Conservation (phyloP, 495 filamentous ascomycete species). For the Thozetella sp. region DNA sequence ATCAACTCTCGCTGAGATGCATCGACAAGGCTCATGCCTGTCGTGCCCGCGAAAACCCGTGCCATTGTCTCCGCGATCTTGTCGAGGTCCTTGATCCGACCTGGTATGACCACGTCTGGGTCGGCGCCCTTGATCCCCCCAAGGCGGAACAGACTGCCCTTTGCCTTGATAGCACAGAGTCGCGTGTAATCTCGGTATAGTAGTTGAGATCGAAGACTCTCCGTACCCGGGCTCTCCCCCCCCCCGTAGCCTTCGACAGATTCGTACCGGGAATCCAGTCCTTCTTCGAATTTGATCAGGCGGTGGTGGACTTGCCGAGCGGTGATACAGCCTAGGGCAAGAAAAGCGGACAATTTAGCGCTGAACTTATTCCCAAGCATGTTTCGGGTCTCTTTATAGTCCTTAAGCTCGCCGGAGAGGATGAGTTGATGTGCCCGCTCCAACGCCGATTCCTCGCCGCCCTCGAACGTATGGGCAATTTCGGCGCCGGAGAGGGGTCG, state of each 20-base stretch:
- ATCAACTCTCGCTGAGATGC: slow-evolving; percentile 70
- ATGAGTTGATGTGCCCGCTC: slow-evolving; percentile 59
- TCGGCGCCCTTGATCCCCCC: slow-evolving; percentile 50
- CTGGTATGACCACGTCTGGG: slow-evolving; percentile 10
- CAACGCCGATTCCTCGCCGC: slow-evolving; percentile 60
- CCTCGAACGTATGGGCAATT: slow-evolving; percentile 65
- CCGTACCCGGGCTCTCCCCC: slow-evolving; percentile 70
- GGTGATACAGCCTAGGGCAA: slow-evolving; percentile 68
- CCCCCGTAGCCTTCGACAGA: slow-evolving; percentile 54
- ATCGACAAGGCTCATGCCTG: slow-evolving; percentile 71
- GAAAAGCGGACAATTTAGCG: slow-evolving; percentile 69
- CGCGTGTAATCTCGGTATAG: slow-evolving; percentile 79
- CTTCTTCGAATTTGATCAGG: slow-evolving; percentile 64
- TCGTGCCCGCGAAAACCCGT: slow-evolving; percentile 59
- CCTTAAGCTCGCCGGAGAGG: slow-evolving; percentile 51
- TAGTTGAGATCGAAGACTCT: slow-evolving; percentile 65
- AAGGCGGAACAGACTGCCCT: slow-evolving; percentile 56
- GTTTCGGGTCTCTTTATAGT: slow-evolving; percentile 70
- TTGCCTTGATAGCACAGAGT: slow-evolving; percentile 66
- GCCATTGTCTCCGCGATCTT: slow-evolving; percentile 12
- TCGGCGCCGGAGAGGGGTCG: slow-evolving; percentile 40
- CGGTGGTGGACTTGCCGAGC: slow-evolving; percentile 65
- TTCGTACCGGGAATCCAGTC: slow-evolving; percentile 34
- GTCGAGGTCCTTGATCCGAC: slow-evolving; percentile 34
- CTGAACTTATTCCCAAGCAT: slow-evolving; percentile 67